Evolutionary conservation across 2,329 filamentous ascomycete genomes (phyloP).

Genomic region (Fusarium napiforme): DNA sequence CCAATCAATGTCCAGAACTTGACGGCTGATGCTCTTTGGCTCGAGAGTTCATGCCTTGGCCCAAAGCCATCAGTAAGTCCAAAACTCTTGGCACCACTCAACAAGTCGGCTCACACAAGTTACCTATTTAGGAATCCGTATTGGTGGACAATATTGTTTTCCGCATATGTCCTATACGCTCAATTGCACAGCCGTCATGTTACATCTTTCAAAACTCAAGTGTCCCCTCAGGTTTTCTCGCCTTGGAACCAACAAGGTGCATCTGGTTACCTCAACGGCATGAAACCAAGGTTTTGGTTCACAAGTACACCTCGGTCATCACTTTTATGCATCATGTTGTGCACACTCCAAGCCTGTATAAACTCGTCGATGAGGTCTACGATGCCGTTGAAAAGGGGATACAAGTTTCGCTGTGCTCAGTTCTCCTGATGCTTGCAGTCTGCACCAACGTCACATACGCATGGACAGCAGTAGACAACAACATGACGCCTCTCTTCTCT

Average conservation of each 20-base stretch:
- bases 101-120: not conserved
- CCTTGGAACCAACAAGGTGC: constrained; percentile 47
- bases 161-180: constrained; percentile 48
- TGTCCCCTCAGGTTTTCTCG: constrained; percentile 34
- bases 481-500: constrained; percentile 42
- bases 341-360: constrained; percentile 45
- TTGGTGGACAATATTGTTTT: constrained; percentile 48
- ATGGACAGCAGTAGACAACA: constrained; percentile 46
- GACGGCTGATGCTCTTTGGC: constrained; percentile 49
- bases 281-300: constrained; percentile 45
- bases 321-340: constrained; percentile 49
- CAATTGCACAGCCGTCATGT: constrained; percentile 48
- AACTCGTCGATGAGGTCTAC: constrained; percentile 47
- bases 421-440: constrained; percentile 46
- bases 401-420: constrained; percentile 38
- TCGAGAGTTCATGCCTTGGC: constrained; percentile 48
- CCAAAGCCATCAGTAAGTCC: constrained; percentile 46
- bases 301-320: constrained; percentile 47
- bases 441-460: constrained; percentile 48
- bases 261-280: constrained; percentile 50
- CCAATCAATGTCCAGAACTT: constrained; percentile 49
- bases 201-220: constrained; percentile 47
- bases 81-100: too few species aligned
- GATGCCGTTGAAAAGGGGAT: constrained; percentile 42
- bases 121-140: constrained; percentile 42